phyloP scores from a whole-genome alignment of 2,329 filamentous ascomycete species.

The Tolypocladium guangdongense region DNA sequence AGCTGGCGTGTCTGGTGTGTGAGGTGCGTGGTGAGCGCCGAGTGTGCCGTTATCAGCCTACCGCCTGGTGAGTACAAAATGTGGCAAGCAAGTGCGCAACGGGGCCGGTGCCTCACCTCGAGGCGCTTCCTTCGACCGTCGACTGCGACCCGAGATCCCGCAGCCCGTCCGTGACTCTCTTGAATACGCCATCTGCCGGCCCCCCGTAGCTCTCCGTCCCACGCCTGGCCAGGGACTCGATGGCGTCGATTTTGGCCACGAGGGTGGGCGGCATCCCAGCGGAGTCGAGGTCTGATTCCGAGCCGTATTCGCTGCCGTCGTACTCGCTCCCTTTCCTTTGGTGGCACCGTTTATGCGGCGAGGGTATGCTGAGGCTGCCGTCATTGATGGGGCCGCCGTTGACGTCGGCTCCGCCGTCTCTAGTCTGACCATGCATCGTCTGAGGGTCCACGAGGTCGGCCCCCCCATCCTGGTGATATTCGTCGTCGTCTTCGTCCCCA shows the following conservation, averaged over 20 bases:
- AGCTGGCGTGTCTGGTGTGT: constrained; percentile 65
- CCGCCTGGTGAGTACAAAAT: constrained; percentile 6
- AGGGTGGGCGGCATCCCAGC: constrained; percentile 57
- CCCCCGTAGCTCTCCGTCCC: constrained; percentile 57
- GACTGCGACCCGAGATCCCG: constrained; percentile 64
- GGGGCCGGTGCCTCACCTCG: constrained; percentile 42
- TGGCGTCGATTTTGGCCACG: constrained; percentile 58
- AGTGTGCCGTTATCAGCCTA: constrained; percentile 66
- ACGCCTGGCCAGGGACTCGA: constrained; percentile 58
- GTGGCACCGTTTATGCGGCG: constrained; percentile 32
- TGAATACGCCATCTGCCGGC: constrained; percentile 54
- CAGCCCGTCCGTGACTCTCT: constrained; percentile 57
- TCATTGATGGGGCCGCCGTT: constrained; percentile 19
- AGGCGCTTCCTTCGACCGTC: constrained; percentile 59
- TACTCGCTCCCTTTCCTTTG: constrained; percentile 48
- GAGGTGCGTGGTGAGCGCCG: constrained; percentile 63
- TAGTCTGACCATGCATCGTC: neutral
- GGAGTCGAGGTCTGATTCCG: constrained; percentile 58
- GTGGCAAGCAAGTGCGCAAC: neutral
- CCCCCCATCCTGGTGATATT: constrained; percentile 35
- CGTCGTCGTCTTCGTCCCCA: constrained; percentile 51
- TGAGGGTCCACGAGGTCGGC: neutral
- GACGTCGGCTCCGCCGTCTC: constrained; percentile 4
- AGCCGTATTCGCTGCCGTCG: constrained; percentile 65
- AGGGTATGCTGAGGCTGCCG: constrained; percentile 32